phyloP scores from a whole-genome alignment of 352 stramenopile genomes.

The Plasmopara halstedii region DNA sequence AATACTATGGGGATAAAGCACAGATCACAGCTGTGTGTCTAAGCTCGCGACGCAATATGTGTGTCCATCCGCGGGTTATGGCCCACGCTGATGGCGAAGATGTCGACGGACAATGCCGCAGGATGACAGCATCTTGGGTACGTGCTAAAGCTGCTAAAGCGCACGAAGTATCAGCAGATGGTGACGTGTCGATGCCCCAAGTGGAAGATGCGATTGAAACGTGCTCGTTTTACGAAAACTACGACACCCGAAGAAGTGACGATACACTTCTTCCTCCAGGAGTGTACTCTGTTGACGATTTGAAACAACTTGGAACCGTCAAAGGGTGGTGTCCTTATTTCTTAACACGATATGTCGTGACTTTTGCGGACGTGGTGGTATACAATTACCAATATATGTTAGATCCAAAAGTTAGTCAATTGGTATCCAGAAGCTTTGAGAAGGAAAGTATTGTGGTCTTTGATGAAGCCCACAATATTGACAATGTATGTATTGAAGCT shows the following conservation, averaged over 20 bases:
- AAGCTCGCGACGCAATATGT: constrained; percentile 96
- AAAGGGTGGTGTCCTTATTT: constrained; percentile 99
- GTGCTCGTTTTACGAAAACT: constrained; percentile 90
- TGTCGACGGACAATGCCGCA: constrained; percentile 94
- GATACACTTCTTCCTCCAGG: constrained; percentile 87
- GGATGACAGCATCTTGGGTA: constrained; percentile 98
- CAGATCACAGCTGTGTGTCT: constrained; percentile 85
- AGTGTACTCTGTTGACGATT: constrained; percentile 96
- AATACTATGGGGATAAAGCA: constrained; percentile 52
- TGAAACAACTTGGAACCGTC: constrained; percentile 88
- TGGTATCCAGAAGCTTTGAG: constrained; percentile 93
- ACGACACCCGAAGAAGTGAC: constrained; percentile 81
- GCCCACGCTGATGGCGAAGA: constrained; percentile 93
- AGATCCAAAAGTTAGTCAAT: constrained; percentile 92
- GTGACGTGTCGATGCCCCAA: constrained; percentile 3
- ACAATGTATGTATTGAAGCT: constrained; percentile 99
- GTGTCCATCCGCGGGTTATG: constrained; percentile 95
- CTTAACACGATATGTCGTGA: constrained; percentile 94
- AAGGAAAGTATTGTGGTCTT: constrained; percentile 93
- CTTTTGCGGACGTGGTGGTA: constrained; percentile 96
- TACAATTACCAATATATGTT: constrained; percentile 99
- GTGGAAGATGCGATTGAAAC: constrained; percentile 38
- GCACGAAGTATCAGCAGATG: constrained; percentile 1
- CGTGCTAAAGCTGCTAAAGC: constrained; percentile 55
- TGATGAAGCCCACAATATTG: constrained; percentile 99